phyloP scores from a whole-genome alignment of 192 early-diverging fungal genomes.

The Umbelopsis isabellina region DNA sequence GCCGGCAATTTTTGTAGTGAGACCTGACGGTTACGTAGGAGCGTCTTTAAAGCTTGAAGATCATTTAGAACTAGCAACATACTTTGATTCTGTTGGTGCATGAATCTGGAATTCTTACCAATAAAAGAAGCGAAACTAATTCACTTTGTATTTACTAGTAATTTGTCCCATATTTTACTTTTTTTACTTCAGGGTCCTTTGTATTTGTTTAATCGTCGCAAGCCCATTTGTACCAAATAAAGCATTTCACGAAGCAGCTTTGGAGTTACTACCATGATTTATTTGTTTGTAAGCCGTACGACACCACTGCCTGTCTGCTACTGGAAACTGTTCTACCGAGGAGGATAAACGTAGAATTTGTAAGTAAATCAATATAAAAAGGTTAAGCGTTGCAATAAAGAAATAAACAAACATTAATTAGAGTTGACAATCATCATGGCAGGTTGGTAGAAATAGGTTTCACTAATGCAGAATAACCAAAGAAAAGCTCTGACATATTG shows the following conservation, averaged over 20 bases:
- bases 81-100: conserved; percentile 15
- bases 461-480: not conserved
- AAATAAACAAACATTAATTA: conserved; percentile 4
- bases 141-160: not conserved
- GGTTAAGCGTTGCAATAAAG: not conserved
- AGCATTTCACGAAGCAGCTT: no score
- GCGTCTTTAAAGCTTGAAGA: conserved; percentile 18
- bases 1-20: conserved; percentile 20
- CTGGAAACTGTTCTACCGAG: conserved; percentile 2
- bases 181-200: not conserved
- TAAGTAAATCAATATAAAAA: not conserved
- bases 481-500: no score
- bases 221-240: no score
- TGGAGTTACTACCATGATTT: no score
- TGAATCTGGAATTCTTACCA: conserved; percentile 20
- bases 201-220: no score
- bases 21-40: conserved; percentile 17
- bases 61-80: conserved; percentile 12
- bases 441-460: not conserved
- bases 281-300: not conserved
- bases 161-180: not conserved
- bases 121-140: not conserved
- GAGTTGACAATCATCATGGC: not conserved
- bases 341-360: conserved; percentile 5
- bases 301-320: not conserved